phyloP scores from a whole-genome alignment of 2,329 filamentous ascomycete genomes.

The Lanzia echinophila region DNA sequence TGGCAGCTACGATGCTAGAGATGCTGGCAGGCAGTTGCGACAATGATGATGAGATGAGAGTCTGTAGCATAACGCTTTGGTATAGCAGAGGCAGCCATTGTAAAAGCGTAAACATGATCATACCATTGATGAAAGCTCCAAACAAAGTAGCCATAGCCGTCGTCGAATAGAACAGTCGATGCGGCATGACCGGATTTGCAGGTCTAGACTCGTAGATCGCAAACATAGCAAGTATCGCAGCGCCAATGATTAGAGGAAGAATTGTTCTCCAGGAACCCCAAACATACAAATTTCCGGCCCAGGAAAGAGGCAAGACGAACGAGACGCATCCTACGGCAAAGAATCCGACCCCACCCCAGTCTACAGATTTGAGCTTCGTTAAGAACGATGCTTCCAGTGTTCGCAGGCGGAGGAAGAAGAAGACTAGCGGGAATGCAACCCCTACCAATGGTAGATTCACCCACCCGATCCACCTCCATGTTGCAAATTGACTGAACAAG shows the following conservation, averaged over 20 bases:
- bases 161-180: neutral
- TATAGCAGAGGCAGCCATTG: neutral
- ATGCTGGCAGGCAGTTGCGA: neutral
- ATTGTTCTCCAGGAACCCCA: neutral
- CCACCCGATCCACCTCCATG: slow-evolving; percentile 43
- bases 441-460: neutral
- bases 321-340: neutral
- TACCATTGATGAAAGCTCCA: neutral
- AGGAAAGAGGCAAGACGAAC: neutral
- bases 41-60: neutral
- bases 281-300: neutral
- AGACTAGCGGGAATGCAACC: neutral
- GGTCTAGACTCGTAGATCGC: neutral
- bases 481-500: slow-evolving; percentile 51
- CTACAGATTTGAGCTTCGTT: neutral
- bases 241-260: neutral
- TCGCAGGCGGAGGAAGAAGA: neutral
- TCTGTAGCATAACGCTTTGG: neutral
- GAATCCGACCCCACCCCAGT: neutral
- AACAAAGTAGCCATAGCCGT: neutral
- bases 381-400: neutral
- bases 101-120: neutral
- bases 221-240: neutral
- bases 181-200: neutral
- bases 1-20: slow-evolving; percentile 46